These are phyloP conservation scores for Pyrus pyrifolia DNA, from an alignment of 306 rosid genomes.

Conservation along the genomic window DNA sequence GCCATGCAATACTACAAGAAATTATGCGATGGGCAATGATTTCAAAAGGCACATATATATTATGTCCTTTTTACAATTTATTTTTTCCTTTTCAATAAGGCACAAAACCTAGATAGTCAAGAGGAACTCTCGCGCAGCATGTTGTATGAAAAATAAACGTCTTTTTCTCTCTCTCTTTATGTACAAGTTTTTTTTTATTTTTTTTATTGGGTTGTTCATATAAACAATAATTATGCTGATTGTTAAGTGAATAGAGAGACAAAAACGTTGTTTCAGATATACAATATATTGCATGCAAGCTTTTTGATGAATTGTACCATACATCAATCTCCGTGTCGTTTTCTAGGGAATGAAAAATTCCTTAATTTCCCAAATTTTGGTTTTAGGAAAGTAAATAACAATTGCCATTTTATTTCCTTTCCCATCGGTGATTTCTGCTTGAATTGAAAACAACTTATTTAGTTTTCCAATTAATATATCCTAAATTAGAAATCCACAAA, in stretches of 20 bases:
- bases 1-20: not conserved
- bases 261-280: not conserved
- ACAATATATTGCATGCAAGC: not conserved
- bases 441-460: not conserved
- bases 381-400: too few species aligned
- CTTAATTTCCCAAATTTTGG: not conserved
- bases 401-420: too few species aligned
- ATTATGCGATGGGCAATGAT: not conserved
- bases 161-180: too few species aligned
- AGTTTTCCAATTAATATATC: not conserved
- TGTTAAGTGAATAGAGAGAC: not conserved
- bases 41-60: not conserved
- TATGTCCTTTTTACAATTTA: not conserved
- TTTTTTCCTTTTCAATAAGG: not conserved
- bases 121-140: not conserved
- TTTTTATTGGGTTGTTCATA: not conserved
- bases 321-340: not conserved
- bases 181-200: not conserved
- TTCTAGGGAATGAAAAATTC: not conserved
- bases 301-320: not conserved
- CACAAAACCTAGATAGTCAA: not conserved
- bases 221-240: not conserved
- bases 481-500: not conserved
- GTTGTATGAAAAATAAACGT: not conserved
- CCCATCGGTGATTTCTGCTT: not conserved